A percentile compares a stretch with the other conserved stretches of the same genome.
Evolutionary conservation across 441 rosid genomes (phyloP).

Genomic region (Eutrema salsugineum): DNA sequence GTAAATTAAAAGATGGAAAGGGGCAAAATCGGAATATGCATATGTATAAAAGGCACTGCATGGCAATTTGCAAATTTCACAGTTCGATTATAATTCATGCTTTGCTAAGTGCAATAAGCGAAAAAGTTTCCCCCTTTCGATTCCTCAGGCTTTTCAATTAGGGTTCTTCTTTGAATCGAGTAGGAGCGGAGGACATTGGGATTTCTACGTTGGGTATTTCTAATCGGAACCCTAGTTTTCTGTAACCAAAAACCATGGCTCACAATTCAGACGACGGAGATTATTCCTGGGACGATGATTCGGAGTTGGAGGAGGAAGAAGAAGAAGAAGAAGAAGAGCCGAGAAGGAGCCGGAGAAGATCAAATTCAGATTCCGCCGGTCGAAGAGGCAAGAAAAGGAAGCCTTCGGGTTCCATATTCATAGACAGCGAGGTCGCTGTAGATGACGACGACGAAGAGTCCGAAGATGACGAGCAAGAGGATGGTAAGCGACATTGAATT

Average conservation of each 20-base stretch:
- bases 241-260: neutral
- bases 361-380: neutral
- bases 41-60: neutral
- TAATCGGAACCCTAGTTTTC: constrained; percentile 8
- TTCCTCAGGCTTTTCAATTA: neutral
- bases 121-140: neutral
- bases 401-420: constrained; percentile 44
- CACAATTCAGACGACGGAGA: neutral
- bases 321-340: neutral
- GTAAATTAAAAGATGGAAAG: neutral
- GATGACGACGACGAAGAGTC: constrained; percentile 64
- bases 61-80: neutral
- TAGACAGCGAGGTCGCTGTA: constrained; percentile 62
- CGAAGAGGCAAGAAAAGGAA: constrained; percentile 34
- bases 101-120: neutral
- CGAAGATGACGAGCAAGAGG: constrained; percentile 74
- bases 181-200: neutral
- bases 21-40: neutral
- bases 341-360: neutral
- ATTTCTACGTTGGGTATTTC: neutral
- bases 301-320: neutral
- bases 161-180: neutral
- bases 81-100: neutral
- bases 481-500: constrained; percentile 39
- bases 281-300: neutral